These are phyloP conservation scores for Ormosia semicastrata DNA, from an alignment of 306 rosid species.

Conservation along the genomic window DNA sequence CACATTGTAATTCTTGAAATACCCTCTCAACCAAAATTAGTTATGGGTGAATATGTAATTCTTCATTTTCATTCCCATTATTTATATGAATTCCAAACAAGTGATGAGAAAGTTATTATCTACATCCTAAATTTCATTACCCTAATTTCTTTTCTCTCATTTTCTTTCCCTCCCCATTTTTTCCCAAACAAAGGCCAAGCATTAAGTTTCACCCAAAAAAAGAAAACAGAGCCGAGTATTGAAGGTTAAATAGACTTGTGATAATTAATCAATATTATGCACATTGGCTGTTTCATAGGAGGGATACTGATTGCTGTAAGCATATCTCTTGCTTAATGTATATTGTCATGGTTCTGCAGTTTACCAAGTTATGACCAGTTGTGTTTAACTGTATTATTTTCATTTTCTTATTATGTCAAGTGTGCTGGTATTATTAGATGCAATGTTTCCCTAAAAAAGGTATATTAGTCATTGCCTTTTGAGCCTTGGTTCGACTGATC, in stretches of 20 bases:
- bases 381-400: background rate
- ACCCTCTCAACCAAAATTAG: background rate
- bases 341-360: background rate
- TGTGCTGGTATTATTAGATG: background rate
- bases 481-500: background rate
- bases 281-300: background rate
- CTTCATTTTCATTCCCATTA: background rate
- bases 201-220: background rate
- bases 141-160: background rate
- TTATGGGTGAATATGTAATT: background rate
- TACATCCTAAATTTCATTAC: background rate
- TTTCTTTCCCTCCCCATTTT: background rate
- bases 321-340: background rate
- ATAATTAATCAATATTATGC: background rate
- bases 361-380: background rate
- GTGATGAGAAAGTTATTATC: background rate
- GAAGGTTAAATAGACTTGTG: background rate
- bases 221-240: background rate
- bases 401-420: background rate
- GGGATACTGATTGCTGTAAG: background rate
- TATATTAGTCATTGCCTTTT: background rate
- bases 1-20: background rate
- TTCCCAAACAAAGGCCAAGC: background rate
- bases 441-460: background rate
- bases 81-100: background rate